These are phyloP conservation scores for Microbotryum intermedium DNA, from an alignment of 1,284 basidiomycete genomes.

Conservation along the genomic window DNA sequence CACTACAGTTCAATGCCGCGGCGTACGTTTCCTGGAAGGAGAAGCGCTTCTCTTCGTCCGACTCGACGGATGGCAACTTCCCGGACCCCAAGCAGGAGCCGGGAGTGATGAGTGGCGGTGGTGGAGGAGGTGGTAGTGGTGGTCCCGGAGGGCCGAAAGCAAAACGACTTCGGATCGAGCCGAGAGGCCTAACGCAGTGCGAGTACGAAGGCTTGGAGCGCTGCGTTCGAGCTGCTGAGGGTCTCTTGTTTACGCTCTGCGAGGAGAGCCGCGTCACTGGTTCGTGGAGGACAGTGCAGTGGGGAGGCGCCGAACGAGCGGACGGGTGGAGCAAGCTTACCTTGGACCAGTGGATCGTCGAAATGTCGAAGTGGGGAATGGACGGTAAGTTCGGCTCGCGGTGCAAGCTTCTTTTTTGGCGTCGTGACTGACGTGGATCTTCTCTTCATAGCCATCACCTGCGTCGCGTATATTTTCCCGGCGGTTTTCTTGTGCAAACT, in stretches of 20 bases:
- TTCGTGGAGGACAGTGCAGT: constrained; percentile 26
- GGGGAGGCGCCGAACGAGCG: constrained; percentile 27
- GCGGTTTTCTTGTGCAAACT: constrained; percentile 29
- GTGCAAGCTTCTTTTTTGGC: constrained; percentile 5
- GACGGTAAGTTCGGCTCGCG: neutral
- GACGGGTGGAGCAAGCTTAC: constrained; percentile 27
- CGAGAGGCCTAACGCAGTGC: constrained; percentile 21
- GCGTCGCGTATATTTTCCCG: constrained; percentile 27
- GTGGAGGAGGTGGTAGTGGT: constrained; percentile 2
- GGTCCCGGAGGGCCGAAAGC: constrained; percentile 10
- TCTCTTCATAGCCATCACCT: constrained; percentile 12
- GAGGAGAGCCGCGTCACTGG: constrained; percentile 24
- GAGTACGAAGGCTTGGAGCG: constrained; percentile 16
- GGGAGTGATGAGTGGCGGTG: neutral
- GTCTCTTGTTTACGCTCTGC: constrained; percentile 19
- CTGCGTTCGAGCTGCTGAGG: constrained; percentile 23
- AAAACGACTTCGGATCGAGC: constrained; percentile 3
- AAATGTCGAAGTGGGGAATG: constrained; percentile 24
- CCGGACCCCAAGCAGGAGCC: neutral
- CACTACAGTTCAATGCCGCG: constrained; percentile 22
- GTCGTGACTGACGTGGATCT: neutral
- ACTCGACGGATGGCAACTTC: neutral
- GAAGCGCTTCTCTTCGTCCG: constrained; percentile 7
- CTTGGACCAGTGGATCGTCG: constrained; percentile 26
- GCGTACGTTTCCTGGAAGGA: constrained; percentile 17